A percentile compares a stretch with the other conserved stretches of the same genome.
Evolutionary conservation across 192 early-diverging fungal genomes (phyloP).

Genomic region (Backusella parvicylindrica): DNA sequence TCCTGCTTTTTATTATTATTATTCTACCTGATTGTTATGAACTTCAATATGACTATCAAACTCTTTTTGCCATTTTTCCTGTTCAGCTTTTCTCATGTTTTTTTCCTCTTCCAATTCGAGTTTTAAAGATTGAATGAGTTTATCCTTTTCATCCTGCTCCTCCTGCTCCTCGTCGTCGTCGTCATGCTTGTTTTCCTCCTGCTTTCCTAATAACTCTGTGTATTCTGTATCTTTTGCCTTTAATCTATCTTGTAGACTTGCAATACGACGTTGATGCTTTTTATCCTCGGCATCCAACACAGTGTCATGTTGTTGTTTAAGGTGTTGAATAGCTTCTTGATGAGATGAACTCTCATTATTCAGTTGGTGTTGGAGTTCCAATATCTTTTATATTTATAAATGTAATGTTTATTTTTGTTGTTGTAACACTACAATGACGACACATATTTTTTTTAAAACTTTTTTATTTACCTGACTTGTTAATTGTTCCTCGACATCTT

Average conservation of each 20-base stretch:
- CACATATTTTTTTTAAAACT: neutral
- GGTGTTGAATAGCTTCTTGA: neutral
- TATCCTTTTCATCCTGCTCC: neutral
- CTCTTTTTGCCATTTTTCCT: neutral
- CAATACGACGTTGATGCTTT: slow-evolving; percentile 4
- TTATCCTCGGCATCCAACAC: slow-evolving; percentile 7
- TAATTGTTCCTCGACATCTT: neutral
- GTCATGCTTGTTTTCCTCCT: neutral
- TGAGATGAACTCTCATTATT: neutral
- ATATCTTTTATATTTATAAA: neutral
- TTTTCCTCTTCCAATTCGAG: neutral
- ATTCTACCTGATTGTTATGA: neutral
- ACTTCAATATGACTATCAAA: neutral
- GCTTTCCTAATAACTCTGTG: neutral
- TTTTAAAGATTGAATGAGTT: neutral
- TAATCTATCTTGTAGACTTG: slow-evolving; percentile 8
- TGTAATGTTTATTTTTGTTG: neutral
- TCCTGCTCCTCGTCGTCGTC: neutral
- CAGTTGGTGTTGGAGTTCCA: neutral
- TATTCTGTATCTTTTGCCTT: slow-evolving; percentile 10
- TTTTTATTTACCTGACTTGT: neutral
- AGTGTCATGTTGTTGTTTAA: neutral
- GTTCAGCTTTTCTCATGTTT: neutral
- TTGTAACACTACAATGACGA: neutral
- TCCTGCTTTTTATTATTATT: neutral